A percentile compares a stretch with the other conserved stretches of the same genome.
phyloP scores from a whole-genome alignment of 805 yeast genomes.

The Kuraishia borneana region DNA sequence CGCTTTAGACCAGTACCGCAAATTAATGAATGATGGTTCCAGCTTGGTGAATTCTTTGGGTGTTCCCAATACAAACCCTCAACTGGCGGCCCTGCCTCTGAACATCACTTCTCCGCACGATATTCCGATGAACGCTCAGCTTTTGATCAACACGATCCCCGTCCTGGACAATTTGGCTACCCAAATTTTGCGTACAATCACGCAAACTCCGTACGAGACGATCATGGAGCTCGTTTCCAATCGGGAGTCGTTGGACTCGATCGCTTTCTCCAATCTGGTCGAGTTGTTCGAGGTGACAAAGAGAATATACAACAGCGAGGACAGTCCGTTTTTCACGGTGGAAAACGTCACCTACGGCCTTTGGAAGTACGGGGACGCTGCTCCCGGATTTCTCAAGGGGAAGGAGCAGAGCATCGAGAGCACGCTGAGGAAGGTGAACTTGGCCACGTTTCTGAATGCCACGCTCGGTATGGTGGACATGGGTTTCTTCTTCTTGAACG shows the following conservation, averaged over 20 bases:
- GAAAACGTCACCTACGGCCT: slow-evolving; percentile 62
- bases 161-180: slow-evolving; percentile 73
- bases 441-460: slow-evolving; percentile 83
- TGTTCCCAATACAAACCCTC: slow-evolving; percentile 27
- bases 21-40: slow-evolving; percentile 6
- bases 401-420: slow-evolving; percentile 51
- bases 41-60: slow-evolving; percentile 7
- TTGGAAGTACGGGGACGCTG: slow-evolving; percentile 51
- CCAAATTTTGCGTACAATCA: slow-evolving; percentile 64
- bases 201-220: slow-evolving; percentile 66
- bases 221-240: slow-evolving; percentile 59
- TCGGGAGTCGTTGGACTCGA: slow-evolving; percentile 55
- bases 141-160: slow-evolving; percentile 59
- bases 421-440: slow-evolving; percentile 71
- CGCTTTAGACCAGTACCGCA: slow-evolving; percentile 6
- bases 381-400: slow-evolving; percentile 46
- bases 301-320: slow-evolving; percentile 51
- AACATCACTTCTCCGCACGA: slow-evolving; percentile 44
- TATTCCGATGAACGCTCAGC: slow-evolving; percentile 50
- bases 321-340: slow-evolving; percentile 55
- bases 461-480: slow-evolving; percentile 75
- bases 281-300: slow-evolving; percentile 72
- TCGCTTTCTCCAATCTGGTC: slow-evolving; percentile 53
- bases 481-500: slow-evolving; percentile 80
- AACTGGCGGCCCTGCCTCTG: slow-evolving; percentile 50